Percentiles rank a stretch among this genome's conserved stretches.
Evolutionary conservation across 768 basidiomycete species (phyloP).

Genomic region (Asterophora parasitica): DNA sequence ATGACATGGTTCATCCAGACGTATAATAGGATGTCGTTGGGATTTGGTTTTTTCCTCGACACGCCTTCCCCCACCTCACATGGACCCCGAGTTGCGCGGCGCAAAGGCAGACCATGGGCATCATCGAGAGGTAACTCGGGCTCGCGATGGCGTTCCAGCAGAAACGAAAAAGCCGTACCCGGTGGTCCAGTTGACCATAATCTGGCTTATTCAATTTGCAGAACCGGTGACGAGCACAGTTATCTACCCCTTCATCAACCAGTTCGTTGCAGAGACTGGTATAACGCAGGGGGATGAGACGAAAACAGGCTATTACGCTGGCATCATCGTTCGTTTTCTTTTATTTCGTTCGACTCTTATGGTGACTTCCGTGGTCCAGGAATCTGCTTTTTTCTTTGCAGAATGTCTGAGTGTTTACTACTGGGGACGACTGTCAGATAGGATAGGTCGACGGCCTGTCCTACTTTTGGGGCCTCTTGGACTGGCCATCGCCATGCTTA

Average conservation of each 20-base stretch:
- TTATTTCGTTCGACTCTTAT: too few relatives aligned
- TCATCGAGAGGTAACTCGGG: background rate
- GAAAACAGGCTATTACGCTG: constrained; percentile 43
- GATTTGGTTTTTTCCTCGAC: background rate
- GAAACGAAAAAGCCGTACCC: constrained; percentile 25
- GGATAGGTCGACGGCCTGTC: constrained; percentile 30
- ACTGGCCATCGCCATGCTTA: constrained; percentile 25
- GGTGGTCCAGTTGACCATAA: constrained; percentile 28
- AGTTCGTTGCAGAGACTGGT: constrained; percentile 37
- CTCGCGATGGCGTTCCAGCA: background rate
- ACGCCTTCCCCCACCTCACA: background rate
- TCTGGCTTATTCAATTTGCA: constrained; percentile 28
- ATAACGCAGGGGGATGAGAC: constrained; percentile 39
- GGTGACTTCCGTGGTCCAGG: constrained; percentile 16
- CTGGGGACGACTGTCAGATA: constrained; percentile 33
- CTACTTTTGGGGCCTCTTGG: constrained; percentile 30
- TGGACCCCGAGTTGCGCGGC: background rate
- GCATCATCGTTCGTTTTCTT: constrained; percentile 33
- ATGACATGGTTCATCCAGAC: too few relatives aligned
- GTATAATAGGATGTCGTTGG: background rate
- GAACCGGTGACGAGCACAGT: constrained; percentile 27
- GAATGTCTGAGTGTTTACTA: constrained; percentile 29
- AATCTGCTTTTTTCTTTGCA: constrained; percentile 34
- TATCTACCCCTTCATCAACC: constrained; percentile 42
- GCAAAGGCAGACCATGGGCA: background rate